phyloP scores from a whole-genome alignment of 345 rosid genomes.

The Sonneratia caseolaris region DNA sequence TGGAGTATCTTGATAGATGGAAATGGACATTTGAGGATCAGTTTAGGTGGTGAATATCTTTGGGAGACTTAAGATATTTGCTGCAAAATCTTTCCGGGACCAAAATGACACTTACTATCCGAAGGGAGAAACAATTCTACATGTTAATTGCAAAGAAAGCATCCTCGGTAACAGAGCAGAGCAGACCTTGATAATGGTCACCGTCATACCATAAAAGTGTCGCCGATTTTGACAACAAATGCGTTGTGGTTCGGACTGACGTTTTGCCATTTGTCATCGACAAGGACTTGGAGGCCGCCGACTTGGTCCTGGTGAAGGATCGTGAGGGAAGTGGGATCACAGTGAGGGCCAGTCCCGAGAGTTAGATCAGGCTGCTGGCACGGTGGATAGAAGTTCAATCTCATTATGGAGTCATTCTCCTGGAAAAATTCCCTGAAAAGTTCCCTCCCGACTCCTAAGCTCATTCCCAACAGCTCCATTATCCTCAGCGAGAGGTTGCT shows the following conservation, averaged over 20 bases:
- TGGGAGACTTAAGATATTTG: no score
- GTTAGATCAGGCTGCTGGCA: conserved; percentile 51
- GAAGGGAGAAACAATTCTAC: no score
- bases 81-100: no score
- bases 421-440: conserved; percentile 39
- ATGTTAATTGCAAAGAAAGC: no score
- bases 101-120: no score
- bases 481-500: conserved; percentile 32
- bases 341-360: conserved; percentile 65
- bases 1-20: no score
- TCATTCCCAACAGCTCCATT: conserved; percentile 48
- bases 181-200: not conserved
- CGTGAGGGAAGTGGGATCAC: conserved; percentile 66
- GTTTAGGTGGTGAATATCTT: no score
- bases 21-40: no score
- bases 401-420: conserved; percentile 57
- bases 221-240: conserved; percentile 68
- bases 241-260: conserved; percentile 35
- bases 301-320: conserved; percentile 69
- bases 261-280: conserved; percentile 42
- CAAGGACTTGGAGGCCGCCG: conserved; percentile 57
- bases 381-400: conserved; percentile 54
- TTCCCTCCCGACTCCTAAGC: conserved; percentile 36
- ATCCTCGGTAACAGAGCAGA: no score
- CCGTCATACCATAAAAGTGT: conserved; percentile 51